These are phyloP conservation scores for Micractinium conductrix DNA, from an alignment of 139 green algal species.

Conservation along the genomic window DNA sequence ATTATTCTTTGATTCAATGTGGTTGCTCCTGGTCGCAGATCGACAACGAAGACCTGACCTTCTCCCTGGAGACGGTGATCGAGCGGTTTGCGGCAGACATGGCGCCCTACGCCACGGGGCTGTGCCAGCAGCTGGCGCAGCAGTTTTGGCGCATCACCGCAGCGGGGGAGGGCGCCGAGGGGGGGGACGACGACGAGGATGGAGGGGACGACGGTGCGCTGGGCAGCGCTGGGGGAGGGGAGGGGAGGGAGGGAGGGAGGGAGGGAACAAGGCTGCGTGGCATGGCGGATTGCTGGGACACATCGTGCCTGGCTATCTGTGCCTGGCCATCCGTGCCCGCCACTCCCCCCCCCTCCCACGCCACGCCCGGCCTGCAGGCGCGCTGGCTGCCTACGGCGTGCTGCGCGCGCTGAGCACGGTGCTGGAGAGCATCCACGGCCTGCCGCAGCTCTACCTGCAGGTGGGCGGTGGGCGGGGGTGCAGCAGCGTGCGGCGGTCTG, in stretches of 20 bases:
- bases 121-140: constrained; percentile 79
- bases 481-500: no score
- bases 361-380: constrained; percentile 46
- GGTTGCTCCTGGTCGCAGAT: no score
- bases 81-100: constrained; percentile 96
- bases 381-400: constrained; percentile 86
- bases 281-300: no score
- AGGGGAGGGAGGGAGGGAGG: not conserved
- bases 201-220: constrained; percentile 2
- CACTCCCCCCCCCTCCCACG: not conserved
- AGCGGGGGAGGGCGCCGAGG: constrained; percentile 50
- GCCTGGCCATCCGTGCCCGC: no score
- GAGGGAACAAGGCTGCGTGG: not conserved
- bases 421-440: constrained; percentile 79
- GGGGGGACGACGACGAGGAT: constrained; percentile 62
- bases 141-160: constrained; percentile 72
- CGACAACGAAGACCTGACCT: constrained; percentile 93
- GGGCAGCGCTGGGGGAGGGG: not conserved
- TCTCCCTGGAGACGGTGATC: constrained; percentile 94
- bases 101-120: constrained; percentile 85
- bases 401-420: constrained; percentile 91
- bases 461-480: not conserved
- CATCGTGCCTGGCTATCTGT: not conserved
- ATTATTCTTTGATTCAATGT: no score
- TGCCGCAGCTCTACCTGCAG: constrained; percentile 77